Evolutionary conservation across 345 rosid species (phyloP), one percentile per base, ranked within the genome.

Genomic region (Arabis hirsuta): DNA sequence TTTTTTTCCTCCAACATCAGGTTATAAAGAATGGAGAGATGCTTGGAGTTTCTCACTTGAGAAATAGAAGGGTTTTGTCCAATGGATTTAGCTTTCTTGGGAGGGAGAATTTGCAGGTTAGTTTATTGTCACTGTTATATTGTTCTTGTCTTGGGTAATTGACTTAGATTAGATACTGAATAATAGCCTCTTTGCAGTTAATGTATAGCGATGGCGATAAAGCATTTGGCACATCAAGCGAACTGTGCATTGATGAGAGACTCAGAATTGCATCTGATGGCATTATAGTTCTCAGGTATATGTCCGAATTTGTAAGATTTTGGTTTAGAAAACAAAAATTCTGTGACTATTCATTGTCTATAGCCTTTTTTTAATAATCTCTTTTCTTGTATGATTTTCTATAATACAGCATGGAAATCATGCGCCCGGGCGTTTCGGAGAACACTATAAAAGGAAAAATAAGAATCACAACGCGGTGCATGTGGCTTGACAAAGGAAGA

Each of bases 21-120:
- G 99, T 95, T 68, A 91, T 95, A 67, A 95, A 88, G 80, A 95
- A 95, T 61, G 97, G 99, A 73, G 99, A 95, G 87, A 95, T 95
- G 97, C 97, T 95, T 73, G 97, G 99, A 73, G 97, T 95, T 78
- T 91, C 99, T 70, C 97, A 91, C 82, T 79, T 95, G 84, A 88
- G 96, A 81, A 95, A 90, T 65, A 86, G 97, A 80, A 86, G 88
- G 79, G 97, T 95, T 67, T 83, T 95, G 46, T 95, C 99, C 53
- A 95, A 91, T 78, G 99, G 99, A 58, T 95, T 90, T 73, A 76
- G 84, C 72, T 83, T 86, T 68, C 97, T 95, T 67, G 99, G 99
- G 69, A 91, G 90, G 80, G 97, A 91, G 83, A 91, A 83, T 79
- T 79, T 95, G 67, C 97, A 91, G 96, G 99, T 90, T 74, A 45